A percentile compares a stretch with the other conserved stretches of the same genome.
phyloP scores from a whole-genome alignment of 108 stramenopile genomes.

The Parietichytrium sp. region DNA sequence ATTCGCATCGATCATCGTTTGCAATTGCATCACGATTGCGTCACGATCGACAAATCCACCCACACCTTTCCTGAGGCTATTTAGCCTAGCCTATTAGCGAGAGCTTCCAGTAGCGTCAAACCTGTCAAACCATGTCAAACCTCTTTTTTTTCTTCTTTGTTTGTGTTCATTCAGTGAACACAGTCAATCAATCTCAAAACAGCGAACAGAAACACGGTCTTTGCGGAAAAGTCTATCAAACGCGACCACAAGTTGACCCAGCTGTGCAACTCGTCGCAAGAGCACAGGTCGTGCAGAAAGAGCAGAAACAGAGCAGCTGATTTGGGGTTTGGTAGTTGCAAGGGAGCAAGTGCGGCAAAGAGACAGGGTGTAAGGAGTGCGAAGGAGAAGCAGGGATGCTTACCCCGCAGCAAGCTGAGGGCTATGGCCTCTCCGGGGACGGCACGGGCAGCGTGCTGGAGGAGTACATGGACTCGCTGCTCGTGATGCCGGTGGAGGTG shows the following conservation, averaged over 20 bases:
- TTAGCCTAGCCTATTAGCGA: too few species aligned
- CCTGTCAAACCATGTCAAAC: background rate
- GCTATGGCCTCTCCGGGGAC: slow-evolving; percentile 22
- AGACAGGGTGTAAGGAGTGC: too few species aligned
- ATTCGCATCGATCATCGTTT: too few species aligned
- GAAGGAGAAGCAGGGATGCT: too few species aligned
- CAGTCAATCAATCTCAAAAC: background rate
- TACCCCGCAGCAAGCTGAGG: background rate
- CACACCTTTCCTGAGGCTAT: too few species aligned
- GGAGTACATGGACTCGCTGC: slow-evolving; percentile 18
- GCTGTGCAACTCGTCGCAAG: background rate
- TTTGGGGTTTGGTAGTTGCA: background rate
- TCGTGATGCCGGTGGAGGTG: slow-evolving; percentile 27
- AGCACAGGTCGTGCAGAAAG: background rate
- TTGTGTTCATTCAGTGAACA: background rate
- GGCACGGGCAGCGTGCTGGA: slow-evolving; percentile 39
- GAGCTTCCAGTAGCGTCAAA: background rate
- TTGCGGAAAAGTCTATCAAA: background rate
- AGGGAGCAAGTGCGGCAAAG: too few species aligned
- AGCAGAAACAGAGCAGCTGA: background rate
- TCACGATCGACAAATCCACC: too few species aligned
- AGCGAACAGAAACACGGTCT: background rate
- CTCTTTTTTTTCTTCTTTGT: background rate
- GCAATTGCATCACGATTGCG: too few species aligned
- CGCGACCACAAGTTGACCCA: background rate